These are phyloP conservation scores for Bryum argenteum DNA, from an alignment of 225 moss, liverwort and hornwort genomes.

Conservation along the genomic window DNA sequence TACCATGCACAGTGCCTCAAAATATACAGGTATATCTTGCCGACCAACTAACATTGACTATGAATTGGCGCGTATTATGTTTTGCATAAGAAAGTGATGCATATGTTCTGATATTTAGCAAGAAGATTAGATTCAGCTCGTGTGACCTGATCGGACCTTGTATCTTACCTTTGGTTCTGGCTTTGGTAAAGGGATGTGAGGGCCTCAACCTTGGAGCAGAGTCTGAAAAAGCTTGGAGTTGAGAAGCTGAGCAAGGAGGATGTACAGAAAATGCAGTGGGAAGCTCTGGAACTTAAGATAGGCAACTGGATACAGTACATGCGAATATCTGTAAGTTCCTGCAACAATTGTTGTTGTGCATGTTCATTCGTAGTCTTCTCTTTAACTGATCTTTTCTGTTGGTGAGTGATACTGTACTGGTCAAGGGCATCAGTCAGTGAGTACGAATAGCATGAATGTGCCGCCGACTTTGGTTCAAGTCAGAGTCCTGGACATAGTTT, in stretches of 20 bases:
- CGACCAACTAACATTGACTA: not conserved
- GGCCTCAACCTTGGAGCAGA: conserved; percentile 73
- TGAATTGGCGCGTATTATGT: not conserved
- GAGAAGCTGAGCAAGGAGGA: conserved; percentile 82
- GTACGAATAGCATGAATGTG: not conserved
- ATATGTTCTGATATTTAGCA: not conserved
- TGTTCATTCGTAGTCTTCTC: not conserved
- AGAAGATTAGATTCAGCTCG: conserved; percentile 7
- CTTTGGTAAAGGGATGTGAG: conserved; percentile 66
- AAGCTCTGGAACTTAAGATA: conserved; percentile 75
- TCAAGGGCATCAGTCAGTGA: not conserved
- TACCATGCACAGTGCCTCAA: conserved; percentile 79
- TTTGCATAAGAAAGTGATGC: not conserved
- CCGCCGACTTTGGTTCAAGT: conserved; percentile 12
- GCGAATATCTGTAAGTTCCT: conserved; percentile 66
- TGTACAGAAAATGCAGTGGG: conserved; percentile 85
- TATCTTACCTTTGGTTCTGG: not conserved
- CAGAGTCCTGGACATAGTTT: not conserved
- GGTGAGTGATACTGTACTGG: not conserved
- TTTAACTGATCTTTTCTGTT: not conserved
- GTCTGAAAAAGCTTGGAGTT: conserved; percentile 72
- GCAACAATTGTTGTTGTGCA: not conserved
- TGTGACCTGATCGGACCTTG: conserved; percentile 1
- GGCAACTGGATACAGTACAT: conserved; percentile 84
- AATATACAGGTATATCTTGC: conserved; percentile 66